Base-by-base conservation (phyloP, 2,329 filamentous ascomycete genomes). In the Fusarium sp. region DNA sequence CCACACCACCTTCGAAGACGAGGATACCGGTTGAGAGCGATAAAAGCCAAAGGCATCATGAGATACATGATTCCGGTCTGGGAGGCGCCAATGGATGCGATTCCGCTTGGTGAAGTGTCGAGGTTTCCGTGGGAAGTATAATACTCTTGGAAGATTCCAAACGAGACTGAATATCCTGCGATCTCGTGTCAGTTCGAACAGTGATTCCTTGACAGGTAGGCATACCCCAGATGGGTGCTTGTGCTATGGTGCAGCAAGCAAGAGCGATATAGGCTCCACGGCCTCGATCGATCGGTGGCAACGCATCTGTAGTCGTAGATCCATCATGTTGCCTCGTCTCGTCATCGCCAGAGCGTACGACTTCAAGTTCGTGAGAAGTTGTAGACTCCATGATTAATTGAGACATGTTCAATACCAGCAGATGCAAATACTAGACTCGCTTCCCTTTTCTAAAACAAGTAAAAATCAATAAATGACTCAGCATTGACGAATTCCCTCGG, bases 81-180 rank as follows among this genome's bases (percentile, higher is more conserved):
- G 3, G 73, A 76, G 9, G 74, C 70, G 2, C 77, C 75, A 7
- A 79, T 76, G 8, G 78, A 79, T 20, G 78, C 72, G n/a, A 78
- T 71, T 18, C 72, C 72, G 6, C 70, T 75, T 2, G 64, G 77
- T 11, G 79, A 80, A 79, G 87, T 87, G 84, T 86, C 6, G 86
- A 86, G 68, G 83, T 87, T n/a, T 88, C 91, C 3, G 87, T 90
- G 84, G 1, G 84, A 85, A 24, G 84, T 87, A 80, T 93, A 93
- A 80, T 92, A 91, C 62, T 90, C 86, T 77, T 93, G 91, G 75
- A 93, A 93, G 60, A 93, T 87, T 40, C 91, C 92, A 77, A 90
- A 93, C 0, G 90, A 77, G 14, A 81, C 79, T 0, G 79, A 80
- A 9, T 79, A 81, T 31, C 79, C 79, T 81, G 27, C 14, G 45